Base-by-base conservation (phyloP, 2,329 filamentous ascomycete genomes). In the Cytospora mali region DNA sequence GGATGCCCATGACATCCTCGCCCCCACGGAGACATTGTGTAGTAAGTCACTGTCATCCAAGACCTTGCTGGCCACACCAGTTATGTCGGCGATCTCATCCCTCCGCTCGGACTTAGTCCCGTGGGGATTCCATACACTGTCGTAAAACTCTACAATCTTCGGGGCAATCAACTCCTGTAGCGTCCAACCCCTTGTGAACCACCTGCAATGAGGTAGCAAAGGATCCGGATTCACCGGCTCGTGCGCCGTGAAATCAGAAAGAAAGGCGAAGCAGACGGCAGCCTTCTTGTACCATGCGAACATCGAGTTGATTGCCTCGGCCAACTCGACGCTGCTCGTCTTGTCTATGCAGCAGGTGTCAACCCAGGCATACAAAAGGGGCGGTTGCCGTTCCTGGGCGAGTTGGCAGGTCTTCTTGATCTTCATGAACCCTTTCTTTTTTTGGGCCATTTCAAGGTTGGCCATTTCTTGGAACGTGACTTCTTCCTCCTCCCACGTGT, bases 341-440 rank as follows among this genome's bases (percentile, higher is more conserved):
- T 71, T 71, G 62, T 71, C 68, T 48, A 72, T 72, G 61, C 70
- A 72, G 53, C 67, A 70, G 0, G 70, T 71, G 46, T 71, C 70
- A 13, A 68, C 55, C 70, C 70, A 71, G 13, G 65, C 60, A 55
- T 70, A 68, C 11, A 55, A 25, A 6, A 64, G 18, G 4, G 18
- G 39, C 6, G 39, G 52, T 4, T 61, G 58, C 3, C 50, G 13
- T 11, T 46, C 11, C 1, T 42, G n/a, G 2, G 68, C 68, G 3
- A 62, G 48, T 6, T 55, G n/a, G 46, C 65, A 67, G 0, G 62
- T 52, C 6, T 25, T 48, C 14, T 54, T 23, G 13, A 68, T 52
- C 23, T 69, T 68, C 1, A 4, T n/a, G 21, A 62, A 66, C 13
- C 68, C 68, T 16, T 48, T 61, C 31, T 53, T 56, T 11, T 27